Evolutionary conservation across 768 basidiomycete genomes (phyloP).

Genomic region (Leucocoprinus leucothites): DNA sequence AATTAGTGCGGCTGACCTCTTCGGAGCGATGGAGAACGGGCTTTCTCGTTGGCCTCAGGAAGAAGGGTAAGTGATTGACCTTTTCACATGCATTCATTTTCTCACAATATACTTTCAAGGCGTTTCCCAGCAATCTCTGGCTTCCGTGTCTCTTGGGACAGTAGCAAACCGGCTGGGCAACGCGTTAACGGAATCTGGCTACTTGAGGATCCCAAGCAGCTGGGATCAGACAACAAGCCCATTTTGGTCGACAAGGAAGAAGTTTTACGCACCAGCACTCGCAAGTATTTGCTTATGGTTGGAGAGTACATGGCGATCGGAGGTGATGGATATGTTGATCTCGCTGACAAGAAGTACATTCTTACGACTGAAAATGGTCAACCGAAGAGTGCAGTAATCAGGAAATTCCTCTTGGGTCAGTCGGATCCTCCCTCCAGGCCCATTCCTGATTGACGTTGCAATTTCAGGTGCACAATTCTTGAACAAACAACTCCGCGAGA

Average conservation of each 20-base stretch:
- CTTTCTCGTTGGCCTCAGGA: no score
- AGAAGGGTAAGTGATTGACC: no score
- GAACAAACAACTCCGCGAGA: no score
- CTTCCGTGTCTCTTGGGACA: conserved; percentile 4
- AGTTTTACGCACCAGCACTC: neutral
- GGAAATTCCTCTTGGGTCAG: no score
- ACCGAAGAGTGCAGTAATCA: no score
- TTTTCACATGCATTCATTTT: neutral
- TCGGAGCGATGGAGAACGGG: no score
- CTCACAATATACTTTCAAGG: neutral
- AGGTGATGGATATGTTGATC: neutral
- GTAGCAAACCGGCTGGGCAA: neutral
- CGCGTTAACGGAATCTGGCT: conserved; percentile 1
- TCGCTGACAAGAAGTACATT: no score
- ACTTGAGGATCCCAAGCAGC: neutral
- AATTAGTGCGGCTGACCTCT: neutral
- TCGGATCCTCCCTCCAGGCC: no score
- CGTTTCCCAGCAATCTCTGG: conserved; percentile 1
- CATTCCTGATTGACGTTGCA: no score
- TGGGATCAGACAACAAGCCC: neutral
- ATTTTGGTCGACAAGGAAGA: neutral
- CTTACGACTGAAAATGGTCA: no score
- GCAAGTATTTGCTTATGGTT: conserved; percentile 1
- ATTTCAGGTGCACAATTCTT: no score
- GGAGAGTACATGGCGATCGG: neutral